phyloP scores from a whole-genome alignment of 768 basidiomycete species.

The Pholiota molesta region DNA sequence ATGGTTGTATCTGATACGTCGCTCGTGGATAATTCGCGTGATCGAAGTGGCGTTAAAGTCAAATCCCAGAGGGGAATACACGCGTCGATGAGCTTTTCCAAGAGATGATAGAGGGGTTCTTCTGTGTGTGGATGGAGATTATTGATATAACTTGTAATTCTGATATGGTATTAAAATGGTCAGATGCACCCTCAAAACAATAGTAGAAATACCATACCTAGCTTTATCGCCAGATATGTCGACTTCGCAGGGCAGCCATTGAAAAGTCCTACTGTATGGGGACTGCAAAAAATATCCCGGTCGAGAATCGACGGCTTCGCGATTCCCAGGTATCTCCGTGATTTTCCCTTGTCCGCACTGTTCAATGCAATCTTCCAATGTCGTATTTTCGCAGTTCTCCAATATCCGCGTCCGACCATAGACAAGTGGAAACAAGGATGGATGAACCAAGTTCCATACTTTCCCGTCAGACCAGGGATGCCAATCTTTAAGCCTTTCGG shows the following conservation, averaged over 20 bases:
- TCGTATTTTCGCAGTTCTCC: constrained; percentile 17
- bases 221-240: constrained; percentile 23
- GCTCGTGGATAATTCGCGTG: neutral
- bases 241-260: constrained; percentile 35
- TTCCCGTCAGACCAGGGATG: constrained; percentile 45
- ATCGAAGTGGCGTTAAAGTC: constrained; percentile 21
- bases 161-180: no score
- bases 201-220: no score
- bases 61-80: constrained; percentile 38
- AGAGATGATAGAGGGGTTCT: constrained; percentile 26
- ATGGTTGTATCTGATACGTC: constrained; percentile 19
- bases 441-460: constrained; percentile 49
- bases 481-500: constrained; percentile 44
- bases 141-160: constrained; percentile 40
- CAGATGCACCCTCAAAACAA: no score
- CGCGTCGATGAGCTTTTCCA: constrained; percentile 28
- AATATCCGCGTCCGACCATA: constrained; percentile 35
- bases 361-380: constrained; percentile 25
- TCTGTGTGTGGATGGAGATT: constrained; percentile 37
- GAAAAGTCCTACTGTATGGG: constrained; percentile 29
- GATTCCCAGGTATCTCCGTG: constrained; percentile 12
- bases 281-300: neutral
- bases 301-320: neutral
- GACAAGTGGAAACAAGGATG: constrained; percentile 43
- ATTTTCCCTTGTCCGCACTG: constrained; percentile 27